Base-by-base conservation (phyloP, 108 stramenopile species). In the Nitzschia sp. region DNA sequence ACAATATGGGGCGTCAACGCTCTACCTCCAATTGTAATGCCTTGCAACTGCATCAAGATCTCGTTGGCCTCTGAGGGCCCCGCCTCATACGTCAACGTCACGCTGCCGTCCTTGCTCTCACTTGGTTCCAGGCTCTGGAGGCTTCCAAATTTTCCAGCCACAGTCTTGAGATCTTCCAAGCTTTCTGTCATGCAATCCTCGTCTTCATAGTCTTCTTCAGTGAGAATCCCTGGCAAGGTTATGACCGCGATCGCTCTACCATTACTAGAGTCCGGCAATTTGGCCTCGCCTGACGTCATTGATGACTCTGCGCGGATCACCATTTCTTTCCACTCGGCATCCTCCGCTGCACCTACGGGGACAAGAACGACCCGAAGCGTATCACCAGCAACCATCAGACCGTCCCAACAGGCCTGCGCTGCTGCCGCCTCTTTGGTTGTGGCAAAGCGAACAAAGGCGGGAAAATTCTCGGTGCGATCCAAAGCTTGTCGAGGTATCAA, bases 121-220 rank as follows among this genome's bases (percentile, higher is more conserved):
- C 36, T 31, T 0, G 60, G 47, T 18, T 33, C 60, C 11, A 75
- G 34, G 45, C 55, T 49, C 3, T 23, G 19, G 0, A 85, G 49
- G 0, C 21, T 30, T 9, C 83, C 79, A 61, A 73, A 42, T 59
- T 54, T 53, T 23, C 23, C 34, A 28, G 79, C 76, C 48, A 93
- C 47, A 28, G 64, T 72, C 45, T 70, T 72, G 26, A 93, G 79
- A 38, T 93, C 89, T 36, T 76, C 70, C 26, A 89, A 45, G 55
- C 81, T 85, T 64, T 93, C 92, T 28, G 76, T 71, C 33, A 93
- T 71, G 38, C 87, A 88, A 26, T 93, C 89, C 33, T 81, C 75
- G 38, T 93, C 92, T 29, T 84, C 82, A 24, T 83, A 87, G 66
- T 93, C 92, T 60, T 93, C 92, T 26, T 86, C 77, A 15, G 80